phyloP scores from a whole-genome alignment of 2,329 filamentous ascomycete genomes.

The Fusarium redolens region DNA sequence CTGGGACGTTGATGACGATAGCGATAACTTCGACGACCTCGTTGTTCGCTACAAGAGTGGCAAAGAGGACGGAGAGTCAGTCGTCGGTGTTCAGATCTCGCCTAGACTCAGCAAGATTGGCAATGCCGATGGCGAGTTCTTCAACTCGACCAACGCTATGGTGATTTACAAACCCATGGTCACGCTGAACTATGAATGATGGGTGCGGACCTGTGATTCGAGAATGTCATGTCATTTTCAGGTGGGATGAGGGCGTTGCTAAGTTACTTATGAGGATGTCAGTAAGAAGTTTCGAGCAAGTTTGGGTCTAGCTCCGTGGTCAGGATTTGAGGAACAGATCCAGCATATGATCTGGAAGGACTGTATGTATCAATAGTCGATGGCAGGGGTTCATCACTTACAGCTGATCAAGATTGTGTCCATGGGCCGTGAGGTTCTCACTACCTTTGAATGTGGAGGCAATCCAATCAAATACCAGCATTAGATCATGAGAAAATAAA shows the following conservation, averaged over 20 bases:
- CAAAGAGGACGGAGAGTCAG: background rate
- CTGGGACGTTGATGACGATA: background rate
- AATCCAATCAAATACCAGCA: too few relatives aligned
- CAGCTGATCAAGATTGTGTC: background rate
- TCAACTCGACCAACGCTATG: background rate
- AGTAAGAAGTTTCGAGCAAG: background rate
- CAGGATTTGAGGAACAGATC: background rate
- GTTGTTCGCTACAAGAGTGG: conserved; percentile 1
- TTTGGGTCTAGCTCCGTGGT: background rate
- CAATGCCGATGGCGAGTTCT: conserved; percentile 21
- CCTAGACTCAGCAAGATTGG: conserved; percentile 28
- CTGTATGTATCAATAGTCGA: background rate
- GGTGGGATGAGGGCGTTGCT: background rate
- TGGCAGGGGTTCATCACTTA: background rate
- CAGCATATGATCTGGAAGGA: background rate
- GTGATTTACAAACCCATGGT: conserved; percentile 14
- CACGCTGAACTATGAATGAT: background rate
- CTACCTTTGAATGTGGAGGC: background rate
- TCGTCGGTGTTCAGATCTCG: conserved; percentile 20
- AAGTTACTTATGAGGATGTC: background rate
- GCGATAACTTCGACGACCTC: background rate
- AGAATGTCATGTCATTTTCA: background rate
- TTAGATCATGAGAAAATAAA: background rate
- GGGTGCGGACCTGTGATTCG: background rate
- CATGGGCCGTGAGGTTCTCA: background rate